Evolutionary conservation across 225 moss, liverwort and hornwort species (phyloP), one percentile per base, ranked within the genome.

Genomic region (Marchantia polymorpha): DNA sequence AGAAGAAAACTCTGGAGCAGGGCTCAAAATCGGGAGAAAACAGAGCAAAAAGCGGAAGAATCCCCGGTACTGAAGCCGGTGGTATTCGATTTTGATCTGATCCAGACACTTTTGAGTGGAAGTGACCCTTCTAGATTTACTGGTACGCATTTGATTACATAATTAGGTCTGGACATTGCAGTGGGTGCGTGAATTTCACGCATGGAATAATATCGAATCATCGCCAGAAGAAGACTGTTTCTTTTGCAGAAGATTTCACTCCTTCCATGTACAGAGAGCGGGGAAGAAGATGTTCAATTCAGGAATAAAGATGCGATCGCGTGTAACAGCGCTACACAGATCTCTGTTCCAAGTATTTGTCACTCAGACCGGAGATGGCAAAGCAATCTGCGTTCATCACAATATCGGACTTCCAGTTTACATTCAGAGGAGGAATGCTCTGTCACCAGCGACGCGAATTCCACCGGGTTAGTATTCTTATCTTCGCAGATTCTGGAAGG

Each of bases 251-350:
- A 51, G 50, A 4, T 52, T 26, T 73, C 27, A 73, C 27, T 73
- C 53, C 27, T 52, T 52, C 73, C 67, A 69, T 22, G 47, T 16
- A 1, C 16, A 68, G 68, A 68, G 46, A 19, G 19, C 9, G 15
- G 53, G 29, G 54, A 17, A 29, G 46, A 22, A 20, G 64, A 23
- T 48, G 30, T 17, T 46, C 51, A 48, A 8, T 0, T 50, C 48
- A 51, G 14, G 64, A 77, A 49, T 25, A 64, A 77, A 63, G 54
- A 84, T 84, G 84, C 73, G 74, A 15, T 27, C 25, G 4, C 61
- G 81, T 68, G 67, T 19, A 60, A 26, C 58, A 31, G 67, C 68
- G 25, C 59, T 77, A 39, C 50, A 66, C 19, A 59, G 84, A 72
- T 53, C 69, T 47, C 17, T 81, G 26, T 23, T 54, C 56, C 78